A percentile compares a stretch with the other conserved stretches of the same genome.
Evolutionary conservation across 768 basidiomycete species (phyloP).

Genomic region (Suillus weaverae): DNA sequence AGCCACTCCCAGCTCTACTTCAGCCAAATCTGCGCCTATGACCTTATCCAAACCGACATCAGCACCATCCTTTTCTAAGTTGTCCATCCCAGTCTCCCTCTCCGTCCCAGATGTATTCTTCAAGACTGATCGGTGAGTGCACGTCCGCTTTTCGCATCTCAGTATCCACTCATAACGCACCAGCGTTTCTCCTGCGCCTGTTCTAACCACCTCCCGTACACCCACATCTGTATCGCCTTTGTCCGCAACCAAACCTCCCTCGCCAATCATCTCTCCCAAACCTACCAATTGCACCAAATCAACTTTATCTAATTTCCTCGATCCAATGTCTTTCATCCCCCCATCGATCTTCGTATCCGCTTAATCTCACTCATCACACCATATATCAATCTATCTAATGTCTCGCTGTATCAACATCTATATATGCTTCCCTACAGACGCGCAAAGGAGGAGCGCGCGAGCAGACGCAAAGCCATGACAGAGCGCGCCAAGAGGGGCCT

Average conservation of each 20-base stretch:
- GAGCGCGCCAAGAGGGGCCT: neutral
- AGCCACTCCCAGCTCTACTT: slow-evolving; percentile 20
- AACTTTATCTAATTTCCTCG: slow-evolving; percentile 10
- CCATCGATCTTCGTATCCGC: slow-evolving; percentile 67
- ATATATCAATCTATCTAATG: neutral
- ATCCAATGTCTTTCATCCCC: slow-evolving; percentile 56
- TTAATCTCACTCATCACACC: slow-evolving; percentile 36
- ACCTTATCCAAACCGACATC: slow-evolving; percentile 1
- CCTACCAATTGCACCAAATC: neutral
- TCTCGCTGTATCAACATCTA: slow-evolving; percentile 21
- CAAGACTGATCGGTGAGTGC: slow-evolving; percentile 64
- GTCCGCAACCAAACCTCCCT: slow-evolving; percentile 33
- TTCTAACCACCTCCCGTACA: slow-evolving; percentile 19
- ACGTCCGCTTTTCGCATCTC: slow-evolving; percentile 23
- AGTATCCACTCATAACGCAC: slow-evolving; percentile 68
- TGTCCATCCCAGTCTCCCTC: slow-evolving; percentile 9
- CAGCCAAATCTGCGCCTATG: slow-evolving; percentile 5
- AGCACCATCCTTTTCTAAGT: slow-evolving; percentile 15
- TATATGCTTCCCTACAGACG: slow-evolving; percentile 44
- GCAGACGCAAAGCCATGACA: slow-evolving; percentile 41
- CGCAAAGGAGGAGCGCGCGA: slow-evolving; percentile 73
- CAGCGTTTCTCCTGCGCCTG: slow-evolving; percentile 40
- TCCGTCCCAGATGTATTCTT: slow-evolving; percentile 39
- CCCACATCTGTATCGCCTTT: slow-evolving; percentile 28
- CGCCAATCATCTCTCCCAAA: neutral